phyloP scores from a whole-genome alignment of 169 alveolate species.

The Cryptosporidium meleagridis region DNA sequence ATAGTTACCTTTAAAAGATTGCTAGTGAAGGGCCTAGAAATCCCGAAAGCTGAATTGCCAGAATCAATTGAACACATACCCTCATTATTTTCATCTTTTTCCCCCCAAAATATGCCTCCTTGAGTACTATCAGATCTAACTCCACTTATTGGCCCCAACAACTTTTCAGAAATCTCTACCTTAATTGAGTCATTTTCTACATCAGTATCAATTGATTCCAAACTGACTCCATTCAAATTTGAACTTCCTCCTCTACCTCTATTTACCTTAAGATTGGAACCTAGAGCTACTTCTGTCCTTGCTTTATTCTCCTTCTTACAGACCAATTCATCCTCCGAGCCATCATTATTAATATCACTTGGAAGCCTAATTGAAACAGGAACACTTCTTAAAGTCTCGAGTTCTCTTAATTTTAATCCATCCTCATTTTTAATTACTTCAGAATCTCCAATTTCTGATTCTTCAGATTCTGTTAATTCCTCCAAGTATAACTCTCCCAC shows the following conservation, averaged over 20 bases:
- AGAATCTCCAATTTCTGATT: background rate
- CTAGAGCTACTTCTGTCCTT: background rate
- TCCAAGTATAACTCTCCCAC: background rate
- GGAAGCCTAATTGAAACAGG: slow-evolving; percentile 6
- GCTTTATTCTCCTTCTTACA: background rate
- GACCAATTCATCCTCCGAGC: background rate
- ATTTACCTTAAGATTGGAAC: background rate
- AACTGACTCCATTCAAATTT: background rate
- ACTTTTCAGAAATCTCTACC: background rate
- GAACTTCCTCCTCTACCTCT: background rate
- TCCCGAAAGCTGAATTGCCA: background rate
- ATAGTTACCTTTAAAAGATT: slow-evolving; percentile 10
- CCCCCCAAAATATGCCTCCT: background rate
- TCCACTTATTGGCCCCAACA: background rate
- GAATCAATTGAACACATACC: background rate
- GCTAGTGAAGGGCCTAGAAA: background rate
- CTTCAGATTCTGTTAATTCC: background rate
- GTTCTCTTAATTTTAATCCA: background rate
- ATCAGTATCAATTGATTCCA: background rate
- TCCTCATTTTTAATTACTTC: background rate
- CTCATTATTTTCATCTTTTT: background rate
- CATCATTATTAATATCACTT: background rate
- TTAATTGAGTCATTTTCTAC: background rate
- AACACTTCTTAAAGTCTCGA: background rate
- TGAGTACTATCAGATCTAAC: background rate